Base-by-base conservation (phyloP, 306 rosid species). In the Argentina anserina region DNA sequence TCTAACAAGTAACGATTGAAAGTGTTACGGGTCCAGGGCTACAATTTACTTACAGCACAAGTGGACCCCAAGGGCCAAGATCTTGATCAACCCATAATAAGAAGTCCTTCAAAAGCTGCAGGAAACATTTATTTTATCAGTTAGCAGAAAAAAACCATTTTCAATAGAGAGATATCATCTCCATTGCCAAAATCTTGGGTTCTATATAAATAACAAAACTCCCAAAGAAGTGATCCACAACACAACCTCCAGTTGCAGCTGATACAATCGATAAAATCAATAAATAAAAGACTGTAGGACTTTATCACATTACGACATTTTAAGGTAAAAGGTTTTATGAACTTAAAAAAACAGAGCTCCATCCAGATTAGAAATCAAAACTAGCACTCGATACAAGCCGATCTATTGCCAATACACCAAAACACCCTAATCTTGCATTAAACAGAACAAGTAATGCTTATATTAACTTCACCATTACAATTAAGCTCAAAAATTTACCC, bases 31-130 rank as follows among this genome's bases (percentile, higher is more conserved):
- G 15, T 67, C 7, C 7, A 40, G 67, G 23, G 14, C 45, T 55
- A 20, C 14, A 68, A 82, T 46, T 49, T 52, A 84, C 97, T 85
- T 81, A 93, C 98, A 93, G 87, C 77, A 86, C 92, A 74, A 93
- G 55, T 36, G 98, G 98, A 43, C 98, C 98, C 98, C 98, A 93
- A 8, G 82, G 79, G 18, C 98, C 98, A 82, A 93, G 98, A 86
- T 93, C 98, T n/a, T 76, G 82, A 61, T 90, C 79, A 59, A 93
- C 97, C 98, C 96, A 90, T 81, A 89, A 4, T 61, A 93, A 78
- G 79, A 93, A 93, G 80, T 87, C 89, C 97, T 93, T 93, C 89
- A 83, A 71, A 75, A 80, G 65, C 87, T 84, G 84, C 64, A 76
- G 34, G 41, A 66, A 59, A 18, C 31, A 65, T 28, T 73, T 36